Conservation (phyloP, 202 grass and related monocot genomes). For the Setaria viridis region DNA sequence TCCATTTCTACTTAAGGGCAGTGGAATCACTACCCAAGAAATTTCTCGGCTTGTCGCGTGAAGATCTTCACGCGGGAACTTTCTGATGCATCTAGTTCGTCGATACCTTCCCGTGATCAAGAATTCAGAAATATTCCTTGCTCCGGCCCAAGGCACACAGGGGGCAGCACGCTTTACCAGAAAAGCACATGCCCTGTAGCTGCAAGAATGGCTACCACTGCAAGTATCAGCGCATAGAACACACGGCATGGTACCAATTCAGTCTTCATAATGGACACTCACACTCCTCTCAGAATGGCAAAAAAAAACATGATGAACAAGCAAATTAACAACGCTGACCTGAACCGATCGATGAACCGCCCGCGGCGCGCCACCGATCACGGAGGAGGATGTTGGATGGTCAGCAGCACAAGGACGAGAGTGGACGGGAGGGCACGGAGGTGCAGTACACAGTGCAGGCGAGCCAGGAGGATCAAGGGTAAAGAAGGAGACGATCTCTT, state of each 20-base stretch:
- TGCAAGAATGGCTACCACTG: slow-evolving; percentile 45
- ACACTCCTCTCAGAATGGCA: neutral
- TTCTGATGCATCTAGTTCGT: slow-evolving; percentile 27
- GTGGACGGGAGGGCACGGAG: slow-evolving; percentile 35
- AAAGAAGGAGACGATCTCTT: slow-evolving; percentile 60
- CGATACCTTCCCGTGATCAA: slow-evolving; percentile 49
- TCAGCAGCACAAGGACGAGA: slow-evolving; percentile 32
- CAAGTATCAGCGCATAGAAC: slow-evolving; percentile 41
- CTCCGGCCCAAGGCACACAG: slow-evolving; percentile 38
- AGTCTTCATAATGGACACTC: neutral
- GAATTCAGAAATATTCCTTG: slow-evolving; percentile 52
- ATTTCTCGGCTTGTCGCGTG: neutral
- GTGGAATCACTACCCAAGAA: no score
- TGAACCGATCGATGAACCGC: slow-evolving; percentile 3
- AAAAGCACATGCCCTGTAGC: slow-evolving; percentile 33
- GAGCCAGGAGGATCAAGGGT: slow-evolving; percentile 40
- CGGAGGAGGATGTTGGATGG: neutral
- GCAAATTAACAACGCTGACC: slow-evolving; percentile 17
- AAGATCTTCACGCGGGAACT: slow-evolving; percentile 11
- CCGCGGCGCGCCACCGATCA: neutral
- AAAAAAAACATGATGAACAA: slow-evolving; percentile 6
- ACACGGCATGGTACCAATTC: neutral
- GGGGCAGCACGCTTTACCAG: slow-evolving; percentile 37
- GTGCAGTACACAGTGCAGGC: slow-evolving; percentile 37
- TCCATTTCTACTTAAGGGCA: neutral